Percentiles rank a stretch among this genome's conserved stretches.
phyloP scores from a whole-genome alignment of 495 filamentous ascomycete species.

The Paragyromitra xinjiangensis region DNA sequence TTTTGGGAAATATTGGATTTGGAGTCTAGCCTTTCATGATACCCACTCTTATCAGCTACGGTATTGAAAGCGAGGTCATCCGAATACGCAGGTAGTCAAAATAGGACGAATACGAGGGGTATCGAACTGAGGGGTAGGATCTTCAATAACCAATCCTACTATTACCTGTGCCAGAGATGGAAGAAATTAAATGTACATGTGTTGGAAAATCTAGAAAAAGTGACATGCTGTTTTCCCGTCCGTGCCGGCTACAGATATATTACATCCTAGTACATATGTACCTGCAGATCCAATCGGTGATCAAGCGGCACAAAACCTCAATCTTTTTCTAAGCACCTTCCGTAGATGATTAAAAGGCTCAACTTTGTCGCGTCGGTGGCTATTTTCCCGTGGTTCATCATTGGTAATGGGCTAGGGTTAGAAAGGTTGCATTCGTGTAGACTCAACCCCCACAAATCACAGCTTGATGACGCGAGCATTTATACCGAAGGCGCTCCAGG shows the following conservation, averaged over 20 bases:
- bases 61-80: not conserved
- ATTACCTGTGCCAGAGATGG: not conserved
- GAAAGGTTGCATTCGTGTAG: no score
- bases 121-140: slow-evolving; percentile 25
- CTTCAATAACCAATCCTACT: not conserved
- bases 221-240: not conserved
- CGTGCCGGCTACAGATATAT: slow-evolving; percentile 9
- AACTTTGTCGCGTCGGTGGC: not conserved
- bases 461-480: no score
- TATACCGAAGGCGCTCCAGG: slow-evolving; percentile 18
- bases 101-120: not conserved
- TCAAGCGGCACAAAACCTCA: slow-evolving; percentile 3
- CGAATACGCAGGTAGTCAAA: not conserved
- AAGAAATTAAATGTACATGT: slow-evolving; percentile 6
- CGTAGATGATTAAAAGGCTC: not conserved
- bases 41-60: not conserved
- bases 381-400: slow-evolving; percentile 8
- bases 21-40: not conserved
- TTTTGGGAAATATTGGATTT: no score
- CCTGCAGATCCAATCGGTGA: slow-evolving; percentile 23
- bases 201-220: slow-evolving; percentile 3
- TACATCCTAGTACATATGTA: slow-evolving; percentile 18
- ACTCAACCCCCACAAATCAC: not conserved
- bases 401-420: slow-evolving; percentile 9
- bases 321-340: slow-evolving; percentile 3